Evolutionary conservation across 2,329 filamentous ascomycete genomes (phyloP).

Genomic region (Ophiosphaerella herpotricha): DNA sequence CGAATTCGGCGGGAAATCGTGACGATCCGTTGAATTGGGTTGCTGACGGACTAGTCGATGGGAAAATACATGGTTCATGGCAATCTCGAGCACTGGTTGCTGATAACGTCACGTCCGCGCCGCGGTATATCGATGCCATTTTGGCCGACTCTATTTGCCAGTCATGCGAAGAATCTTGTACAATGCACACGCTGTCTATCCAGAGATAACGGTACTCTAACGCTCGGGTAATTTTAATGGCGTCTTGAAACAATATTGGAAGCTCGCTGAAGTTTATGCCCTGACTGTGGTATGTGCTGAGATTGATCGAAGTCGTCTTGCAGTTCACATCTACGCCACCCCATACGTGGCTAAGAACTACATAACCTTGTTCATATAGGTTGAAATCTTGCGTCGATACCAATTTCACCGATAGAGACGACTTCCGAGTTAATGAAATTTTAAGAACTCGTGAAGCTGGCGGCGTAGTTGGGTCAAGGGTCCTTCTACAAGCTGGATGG

Average conservation of each 20-base stretch:
- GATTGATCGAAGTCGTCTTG: background rate
- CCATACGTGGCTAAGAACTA: background rate
- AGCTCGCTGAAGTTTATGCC: background rate
- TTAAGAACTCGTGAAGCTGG: background rate
- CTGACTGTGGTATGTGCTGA: background rate
- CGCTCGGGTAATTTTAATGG: background rate
- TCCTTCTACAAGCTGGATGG: background rate
- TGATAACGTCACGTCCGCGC: background rate
- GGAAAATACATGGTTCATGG: background rate
- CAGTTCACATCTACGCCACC: background rate
- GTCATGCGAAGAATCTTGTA: conserved; percentile 1
- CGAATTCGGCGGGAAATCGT: background rate
- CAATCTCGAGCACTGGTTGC: background rate
- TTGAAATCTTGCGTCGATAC: background rate
- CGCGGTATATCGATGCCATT: conserved; percentile 1
- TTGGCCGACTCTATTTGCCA: background rate
- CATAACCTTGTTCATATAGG: background rate
- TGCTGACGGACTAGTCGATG: background rate
- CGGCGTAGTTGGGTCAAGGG: background rate
- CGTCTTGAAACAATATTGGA: background rate
- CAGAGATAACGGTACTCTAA: background rate
- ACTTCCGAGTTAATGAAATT: too few relatives aligned
- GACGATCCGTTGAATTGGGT: background rate
- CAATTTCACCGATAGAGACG: background rate
- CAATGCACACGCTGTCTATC: conserved; percentile 8